phyloP scores from a whole-genome alignment of 225 moss, liverwort and hornwort species.

The Bryum argenteum region DNA sequence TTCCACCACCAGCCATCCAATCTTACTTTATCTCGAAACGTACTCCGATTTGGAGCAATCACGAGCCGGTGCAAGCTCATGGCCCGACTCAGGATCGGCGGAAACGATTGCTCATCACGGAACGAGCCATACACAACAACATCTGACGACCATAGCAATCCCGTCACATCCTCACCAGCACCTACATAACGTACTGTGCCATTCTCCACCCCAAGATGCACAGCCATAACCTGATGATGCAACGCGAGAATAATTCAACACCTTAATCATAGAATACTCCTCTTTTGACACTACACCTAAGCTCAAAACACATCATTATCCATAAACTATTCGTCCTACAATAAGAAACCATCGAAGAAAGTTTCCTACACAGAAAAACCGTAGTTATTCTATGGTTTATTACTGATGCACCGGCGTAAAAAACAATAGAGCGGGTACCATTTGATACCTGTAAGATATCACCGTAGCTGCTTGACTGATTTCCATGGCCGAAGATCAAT shows the following conservation, averaged over 20 bases:
- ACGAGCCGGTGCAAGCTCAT: constrained; percentile 87
- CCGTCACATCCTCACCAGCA: constrained; percentile 66
- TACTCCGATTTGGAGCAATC: constrained; percentile 65
- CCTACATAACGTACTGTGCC: constrained; percentile 69
- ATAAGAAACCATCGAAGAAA: constrained; percentile 10
- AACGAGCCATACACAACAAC: constrained; percentile 74
- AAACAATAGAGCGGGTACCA: neutral
- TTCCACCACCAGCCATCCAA: constrained; percentile 26
- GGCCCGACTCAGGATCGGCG: constrained; percentile 66
- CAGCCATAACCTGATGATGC: constrained; percentile 67
- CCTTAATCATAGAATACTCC: neutral
- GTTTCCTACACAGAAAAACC: neutral
- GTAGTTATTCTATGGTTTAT: neutral
- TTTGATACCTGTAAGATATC: constrained; percentile 47
- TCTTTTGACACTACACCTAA: constrained; percentile 5
- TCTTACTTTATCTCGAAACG: constrained; percentile 76
- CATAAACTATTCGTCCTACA: constrained; percentile 13
- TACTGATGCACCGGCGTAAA: neutral
- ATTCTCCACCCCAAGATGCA: constrained; percentile 65
- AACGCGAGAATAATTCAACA: constrained; percentile 28
- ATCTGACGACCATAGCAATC: constrained; percentile 79
- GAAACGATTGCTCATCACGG: constrained; percentile 81
- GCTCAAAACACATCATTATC: constrained; percentile 16
- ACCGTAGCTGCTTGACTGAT: constrained; percentile 61
- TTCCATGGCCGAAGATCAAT: constrained; percentile 62